phyloP scores from a whole-genome alignment of 192 early-diverging fungal species.

The Coemansia sp. region DNA sequence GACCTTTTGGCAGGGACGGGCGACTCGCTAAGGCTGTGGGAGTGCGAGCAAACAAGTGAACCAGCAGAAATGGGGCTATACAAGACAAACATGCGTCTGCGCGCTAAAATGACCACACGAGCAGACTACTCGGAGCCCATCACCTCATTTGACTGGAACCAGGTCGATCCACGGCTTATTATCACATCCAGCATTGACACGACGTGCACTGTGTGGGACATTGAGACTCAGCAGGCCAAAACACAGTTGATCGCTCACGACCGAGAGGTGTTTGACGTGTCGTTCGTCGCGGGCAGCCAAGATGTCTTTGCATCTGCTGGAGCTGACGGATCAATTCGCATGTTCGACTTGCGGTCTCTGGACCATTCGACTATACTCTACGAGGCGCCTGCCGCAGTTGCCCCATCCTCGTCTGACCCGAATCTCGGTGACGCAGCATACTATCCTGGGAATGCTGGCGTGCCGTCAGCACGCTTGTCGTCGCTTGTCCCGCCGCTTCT shows the following conservation, averaged over 20 bases:
- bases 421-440: constrained; percentile 24
- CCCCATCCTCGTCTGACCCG: constrained; percentile 25
- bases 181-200: constrained; percentile 98
- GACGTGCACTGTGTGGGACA: constrained; percentile 99
- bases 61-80: constrained; percentile 34
- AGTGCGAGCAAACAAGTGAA: constrained; percentile 63
- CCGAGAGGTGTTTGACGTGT: constrained; percentile 98
- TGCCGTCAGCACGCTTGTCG: constrained; percentile 20
- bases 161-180: constrained; percentile 77
- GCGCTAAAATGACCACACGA: constrained; percentile 57
- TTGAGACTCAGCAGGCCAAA: constrained; percentile 95
- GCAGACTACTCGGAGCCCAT: constrained; percentile 88
- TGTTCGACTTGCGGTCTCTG: constrained; percentile 96
- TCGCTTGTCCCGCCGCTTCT: constrained; percentile 67
- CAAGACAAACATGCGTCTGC: constrained; percentile 23
- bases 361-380: constrained; percentile 99
- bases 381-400: constrained; percentile 69
- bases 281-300: constrained; percentile 79
- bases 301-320: constrained; percentile 97
- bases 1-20: constrained; percentile 90
- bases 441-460: constrained; percentile 13
- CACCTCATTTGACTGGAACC: constrained; percentile 98
- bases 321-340: constrained; percentile 95
- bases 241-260: constrained; percentile 99
- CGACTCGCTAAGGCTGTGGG: constrained; percentile 91